Conservation (phyloP, 2,329 filamentous ascomycete genomes). For the Aspergillus flavus region DNA sequence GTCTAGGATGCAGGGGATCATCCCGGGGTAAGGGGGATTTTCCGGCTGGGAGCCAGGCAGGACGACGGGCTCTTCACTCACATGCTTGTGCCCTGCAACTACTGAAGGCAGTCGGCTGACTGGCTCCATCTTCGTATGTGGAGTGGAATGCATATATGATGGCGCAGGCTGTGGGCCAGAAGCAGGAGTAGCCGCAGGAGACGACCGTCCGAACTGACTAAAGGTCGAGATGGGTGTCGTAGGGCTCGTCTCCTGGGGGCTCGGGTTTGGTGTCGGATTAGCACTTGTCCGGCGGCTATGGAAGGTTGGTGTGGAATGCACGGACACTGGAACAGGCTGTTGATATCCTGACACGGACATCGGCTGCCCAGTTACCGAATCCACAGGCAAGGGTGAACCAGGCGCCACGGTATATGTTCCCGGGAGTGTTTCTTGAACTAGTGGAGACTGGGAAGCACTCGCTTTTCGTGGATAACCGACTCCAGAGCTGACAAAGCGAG, state of each 20-base stretch:
- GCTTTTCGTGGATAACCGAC: slow-evolving; percentile 34
- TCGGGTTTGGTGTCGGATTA: slow-evolving; percentile 33
- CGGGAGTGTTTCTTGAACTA: slow-evolving; percentile 36
- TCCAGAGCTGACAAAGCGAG: slow-evolving; percentile 33
- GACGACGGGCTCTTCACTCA: slow-evolving; percentile 21
- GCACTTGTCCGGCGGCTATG: slow-evolving; percentile 35
- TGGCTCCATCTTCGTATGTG: slow-evolving; percentile 28
- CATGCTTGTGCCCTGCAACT: slow-evolving; percentile 22
- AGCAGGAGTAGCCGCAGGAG: slow-evolving; percentile 29
- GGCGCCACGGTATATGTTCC: slow-evolving; percentile 30
- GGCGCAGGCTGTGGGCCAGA: slow-evolving; percentile 23
- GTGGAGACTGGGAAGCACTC: slow-evolving; percentile 38
- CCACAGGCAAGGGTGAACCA: slow-evolving; percentile 30
- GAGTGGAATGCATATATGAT: slow-evolving; percentile 4
- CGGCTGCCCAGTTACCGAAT: slow-evolving; percentile 27
- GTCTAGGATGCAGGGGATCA: slow-evolving; percentile 44
- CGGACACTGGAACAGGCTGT: slow-evolving; percentile 22
- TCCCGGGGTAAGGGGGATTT: slow-evolving; percentile 22
- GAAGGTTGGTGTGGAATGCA: slow-evolving; percentile 38
- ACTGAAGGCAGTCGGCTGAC: slow-evolving; percentile 27
- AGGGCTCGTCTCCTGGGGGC: slow-evolving; percentile 40
- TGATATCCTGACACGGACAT: slow-evolving; percentile 21
- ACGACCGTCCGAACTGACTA: slow-evolving; percentile 33
- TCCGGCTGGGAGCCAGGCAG: slow-evolving; percentile 16
- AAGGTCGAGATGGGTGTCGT: slow-evolving; percentile 37